Percentiles rank a stretch among this genome's conserved stretches.
These are phyloP conservation scores for Diphasiastrum complanatum DNA, from an alignment of 83 land plant species.

Conservation along the genomic window DNA sequence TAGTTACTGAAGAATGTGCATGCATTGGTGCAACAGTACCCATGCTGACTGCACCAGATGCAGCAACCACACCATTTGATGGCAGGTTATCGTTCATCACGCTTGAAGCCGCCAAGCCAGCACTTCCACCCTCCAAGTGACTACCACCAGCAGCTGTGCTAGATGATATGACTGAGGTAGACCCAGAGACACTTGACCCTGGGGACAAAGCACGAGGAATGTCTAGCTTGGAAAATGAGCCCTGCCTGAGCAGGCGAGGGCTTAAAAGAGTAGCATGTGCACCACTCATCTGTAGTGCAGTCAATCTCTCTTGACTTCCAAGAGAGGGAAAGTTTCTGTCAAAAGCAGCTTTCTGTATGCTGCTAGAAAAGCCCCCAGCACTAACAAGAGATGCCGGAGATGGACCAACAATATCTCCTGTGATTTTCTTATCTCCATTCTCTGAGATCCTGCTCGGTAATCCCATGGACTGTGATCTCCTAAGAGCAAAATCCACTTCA, in stretches of 20 bases:
- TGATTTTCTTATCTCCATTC: conserved; percentile 20
- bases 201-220: conserved; percentile 24
- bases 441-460: conserved; percentile 17
- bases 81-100: not conserved
- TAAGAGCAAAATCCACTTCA: not conserved
- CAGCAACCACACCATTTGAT: not conserved
- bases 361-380: conserved; percentile 21
- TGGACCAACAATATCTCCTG: conserved; percentile 16
- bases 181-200: conserved; percentile 13
- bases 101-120: conserved; percentile 18
- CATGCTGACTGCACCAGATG: not conserved
- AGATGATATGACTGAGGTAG: not conserved
- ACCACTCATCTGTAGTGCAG: conserved; percentile 18
- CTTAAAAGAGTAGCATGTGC: conserved; percentile 15
- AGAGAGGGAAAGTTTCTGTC: conserved; percentile 35
- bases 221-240: conserved; percentile 14
- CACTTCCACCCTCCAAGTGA: conserved; percentile 22
- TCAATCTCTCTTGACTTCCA: conserved; percentile 24
- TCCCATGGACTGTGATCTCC: conserved; percentile 32
- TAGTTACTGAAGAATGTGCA: not conserved
- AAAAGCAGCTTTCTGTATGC: conserved; percentile 27
- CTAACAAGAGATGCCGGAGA: conserved; percentile 12
- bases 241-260: conserved; percentile 30
- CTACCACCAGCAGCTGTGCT: conserved; percentile 3
- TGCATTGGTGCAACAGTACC: not conserved